These are phyloP conservation scores for Aspergillus flavus DNA, from an alignment of 2,329 filamentous ascomycete genomes.

Conservation along the genomic window DNA sequence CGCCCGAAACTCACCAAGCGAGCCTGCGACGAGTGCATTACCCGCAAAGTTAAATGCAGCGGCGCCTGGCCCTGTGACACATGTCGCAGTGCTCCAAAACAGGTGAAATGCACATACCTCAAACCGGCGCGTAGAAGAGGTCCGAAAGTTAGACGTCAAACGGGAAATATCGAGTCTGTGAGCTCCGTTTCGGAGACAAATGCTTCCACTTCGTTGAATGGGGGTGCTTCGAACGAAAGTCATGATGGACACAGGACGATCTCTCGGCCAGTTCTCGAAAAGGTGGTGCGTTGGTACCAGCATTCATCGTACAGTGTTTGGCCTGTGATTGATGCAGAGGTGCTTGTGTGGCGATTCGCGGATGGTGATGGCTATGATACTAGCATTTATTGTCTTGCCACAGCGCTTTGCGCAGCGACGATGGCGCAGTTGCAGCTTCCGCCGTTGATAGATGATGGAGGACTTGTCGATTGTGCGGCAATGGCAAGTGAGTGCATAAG, in stretches of 20 bases:
- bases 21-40: slow-evolving; percentile 34
- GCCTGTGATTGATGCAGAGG: slow-evolving; percentile 29
- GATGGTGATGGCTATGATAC: not conserved
- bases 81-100: slow-evolving; percentile 24
- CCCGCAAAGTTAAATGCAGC: slow-evolving; percentile 34
- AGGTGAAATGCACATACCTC: slow-evolving; percentile 30
- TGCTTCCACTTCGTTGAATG: not conserved
- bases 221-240: not conserved
- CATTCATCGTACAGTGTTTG: slow-evolving; percentile 32
- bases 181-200: not conserved
- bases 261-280: slow-evolving; percentile 15
- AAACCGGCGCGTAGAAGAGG: slow-evolving; percentile 31
- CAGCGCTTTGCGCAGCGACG: slow-evolving; percentile 34
- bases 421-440: slow-evolving; percentile 34
- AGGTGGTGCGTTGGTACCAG: slow-evolving; percentile 26
- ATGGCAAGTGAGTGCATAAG: slow-evolving; percentile 28
- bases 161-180: not conserved
- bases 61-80: slow-evolving; percentile 33
- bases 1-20: slow-evolving; percentile 27
- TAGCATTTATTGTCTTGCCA: slow-evolving; percentile 22
- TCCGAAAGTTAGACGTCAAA: slow-evolving; percentile 26
- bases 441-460: slow-evolving; percentile 14
- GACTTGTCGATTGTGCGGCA: slow-evolving; percentile 20
- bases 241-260: slow-evolving; percentile 7
- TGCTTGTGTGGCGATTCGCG: slow-evolving; percentile 20